phyloP scores from a whole-genome alignment of 1,284 basidiomycete species.

The Coriolopsis trogii region DNA sequence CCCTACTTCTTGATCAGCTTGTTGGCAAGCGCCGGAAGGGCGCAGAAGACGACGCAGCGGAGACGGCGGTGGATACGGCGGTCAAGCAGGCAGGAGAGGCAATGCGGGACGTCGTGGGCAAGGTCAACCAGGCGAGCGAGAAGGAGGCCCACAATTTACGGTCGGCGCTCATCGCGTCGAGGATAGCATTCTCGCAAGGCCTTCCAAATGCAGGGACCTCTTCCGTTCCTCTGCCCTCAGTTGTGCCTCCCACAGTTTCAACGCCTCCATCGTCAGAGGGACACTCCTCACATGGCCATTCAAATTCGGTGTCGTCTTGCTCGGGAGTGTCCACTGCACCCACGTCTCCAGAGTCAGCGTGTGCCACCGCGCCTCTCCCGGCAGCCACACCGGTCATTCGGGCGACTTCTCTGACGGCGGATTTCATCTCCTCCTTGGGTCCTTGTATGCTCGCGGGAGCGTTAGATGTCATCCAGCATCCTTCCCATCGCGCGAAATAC shows the following conservation, averaged over 20 bases:
- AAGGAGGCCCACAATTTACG: conserved; percentile 60
- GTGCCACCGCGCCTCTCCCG: background rate
- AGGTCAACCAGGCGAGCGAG: conserved; percentile 54
- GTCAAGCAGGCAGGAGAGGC: conserved; percentile 48
- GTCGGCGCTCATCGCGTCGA: conserved; percentile 68
- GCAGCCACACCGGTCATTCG: conserved; percentile 4
- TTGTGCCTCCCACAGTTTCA: conserved; percentile 1
- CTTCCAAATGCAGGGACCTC: conserved; percentile 1
- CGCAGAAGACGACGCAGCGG: conserved; percentile 1
- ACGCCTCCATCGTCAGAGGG: conserved; percentile 15
- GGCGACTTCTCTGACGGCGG: conserved; percentile 38
- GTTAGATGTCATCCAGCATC: conserved; percentile 79
- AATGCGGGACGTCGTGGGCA: conserved; percentile 63
- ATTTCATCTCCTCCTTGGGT: conserved; percentile 72
- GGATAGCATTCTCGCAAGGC: conserved; percentile 44
- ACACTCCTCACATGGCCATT: conserved; percentile 18
- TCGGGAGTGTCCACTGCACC: conserved; percentile 9
- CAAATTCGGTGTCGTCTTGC: conserved; percentile 6
- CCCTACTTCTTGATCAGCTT: conserved; percentile 82
- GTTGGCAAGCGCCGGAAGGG: conserved; percentile 39
- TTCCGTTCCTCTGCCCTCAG: conserved; percentile 13
- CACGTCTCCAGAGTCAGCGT: conserved; percentile 1
- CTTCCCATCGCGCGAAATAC: conserved; percentile 74
- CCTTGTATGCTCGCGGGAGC: conserved; percentile 79
- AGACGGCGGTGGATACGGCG: conserved; percentile 6